These are phyloP conservation scores for Curvularia verruculosa DNA, from an alignment of 2,329 filamentous ascomycete genomes.

Conservation along the genomic window DNA sequence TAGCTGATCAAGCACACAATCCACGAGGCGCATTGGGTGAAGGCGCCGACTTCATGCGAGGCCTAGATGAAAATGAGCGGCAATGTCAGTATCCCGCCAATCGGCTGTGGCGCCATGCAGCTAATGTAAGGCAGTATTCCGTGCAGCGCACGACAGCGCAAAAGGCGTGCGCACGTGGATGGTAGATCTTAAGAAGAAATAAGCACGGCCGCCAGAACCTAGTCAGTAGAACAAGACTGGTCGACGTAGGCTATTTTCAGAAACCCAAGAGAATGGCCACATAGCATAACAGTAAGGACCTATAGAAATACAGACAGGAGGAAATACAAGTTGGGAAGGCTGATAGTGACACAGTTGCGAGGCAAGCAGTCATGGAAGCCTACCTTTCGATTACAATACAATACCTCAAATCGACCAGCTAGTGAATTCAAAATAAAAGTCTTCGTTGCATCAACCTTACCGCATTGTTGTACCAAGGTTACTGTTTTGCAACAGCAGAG, in stretches of 20 bases:
- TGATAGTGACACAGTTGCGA: slow-evolving; percentile 10
- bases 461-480: slow-evolving; percentile 42
- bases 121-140: slow-evolving; percentile 50
- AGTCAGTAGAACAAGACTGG: background rate
- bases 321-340: slow-evolving; percentile 5
- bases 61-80: slow-evolving; percentile 89
- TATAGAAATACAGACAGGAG: background rate
- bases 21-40: slow-evolving; percentile 71
- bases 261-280: background rate
- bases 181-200: slow-evolving; percentile 50
- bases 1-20: slow-evolving; percentile 88
- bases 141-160: slow-evolving; percentile 56
- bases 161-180: slow-evolving; percentile 56
- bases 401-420: slow-evolving; percentile 27
- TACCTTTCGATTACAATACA: slow-evolving; percentile 36
- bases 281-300: background rate
- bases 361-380: slow-evolving; percentile 25
- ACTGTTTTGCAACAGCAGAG: slow-evolving; percentile 44
- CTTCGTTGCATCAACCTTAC: slow-evolving; percentile 18
- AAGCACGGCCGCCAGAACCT: slow-evolving; percentile 10
- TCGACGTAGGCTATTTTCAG: background rate
- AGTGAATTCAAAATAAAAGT: slow-evolving; percentile 15
- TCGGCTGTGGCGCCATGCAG: background rate
- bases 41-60: slow-evolving; percentile 80
- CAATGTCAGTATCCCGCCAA: slow-evolving; percentile 54